These are phyloP conservation scores for Medicago truncatula DNA, from an alignment of 306 rosid species.

Conservation along the genomic window MtrunA17r5.0-ANR NC_053048.1:6675001-6675500, in stretches of 20 bases:
- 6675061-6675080: neutral
- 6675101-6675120: neutral
- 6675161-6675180: neutral
- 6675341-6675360: neutral
- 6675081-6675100: neutral
- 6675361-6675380: neutral
- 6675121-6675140: neutral
- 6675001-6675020: neutral
- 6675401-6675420: slow-evolving; percentile 6
- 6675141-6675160: neutral
- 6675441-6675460: slow-evolving; percentile 18
- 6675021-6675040: neutral
- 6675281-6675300: neutral
- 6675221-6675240: neutral
- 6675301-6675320: slow-evolving; percentile 1
- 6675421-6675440: neutral
- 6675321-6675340: neutral
- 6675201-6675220: fast-evolving
- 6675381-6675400: neutral
- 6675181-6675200: neutral
- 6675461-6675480: neutral
- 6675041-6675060: fast-evolving
- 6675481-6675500: fast-evolving
- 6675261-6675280: slow-evolving; percentile 28
- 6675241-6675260: slow-evolving; percentile 7